Percentiles rank a stretch among this genome's conserved stretches.
phyloP scores from a whole-genome alignment of 306 rosid species.

The Cicer yamashitae region DNA sequence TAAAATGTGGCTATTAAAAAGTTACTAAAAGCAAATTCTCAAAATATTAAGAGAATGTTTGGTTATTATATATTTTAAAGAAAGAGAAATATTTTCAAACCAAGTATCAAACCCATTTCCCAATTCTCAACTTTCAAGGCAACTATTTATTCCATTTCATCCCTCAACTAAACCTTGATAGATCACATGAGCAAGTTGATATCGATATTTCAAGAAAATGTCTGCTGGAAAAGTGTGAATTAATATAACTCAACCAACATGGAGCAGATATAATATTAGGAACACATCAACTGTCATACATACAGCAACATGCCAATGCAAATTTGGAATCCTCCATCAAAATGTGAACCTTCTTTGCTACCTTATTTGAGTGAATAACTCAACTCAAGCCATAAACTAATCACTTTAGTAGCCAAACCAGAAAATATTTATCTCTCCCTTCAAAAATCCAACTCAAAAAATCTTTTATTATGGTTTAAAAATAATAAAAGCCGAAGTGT shows the following conservation, averaged over 20 bases:
- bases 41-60: too few relatives aligned
- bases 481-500: conserved; percentile 8
- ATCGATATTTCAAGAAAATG: background rate
- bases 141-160: background rate
- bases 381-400: background rate
- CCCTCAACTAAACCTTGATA: background rate
- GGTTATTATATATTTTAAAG: too few relatives aligned
- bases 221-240: background rate
- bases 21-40: too few relatives aligned
- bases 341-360: background rate
- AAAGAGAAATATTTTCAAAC: too few relatives aligned
- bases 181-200: background rate
- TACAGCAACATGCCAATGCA: background rate
- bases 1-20: too few relatives aligned
- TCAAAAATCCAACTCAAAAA: background rate
- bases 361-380: background rate
- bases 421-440: too few relatives aligned
- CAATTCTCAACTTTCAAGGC: background rate
- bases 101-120: background rate
- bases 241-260: background rate
- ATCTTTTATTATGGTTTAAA: background rate
- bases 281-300: conserved; percentile 5
- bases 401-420: background rate
- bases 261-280: background rate
- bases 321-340: background rate